A percentile compares a stretch with the other conserved stretches of the same genome.
These are phyloP conservation scores for Alternaria atra DNA, from an alignment of 2,329 filamentous ascomycete genomes.

Conservation along the genomic window DNA sequence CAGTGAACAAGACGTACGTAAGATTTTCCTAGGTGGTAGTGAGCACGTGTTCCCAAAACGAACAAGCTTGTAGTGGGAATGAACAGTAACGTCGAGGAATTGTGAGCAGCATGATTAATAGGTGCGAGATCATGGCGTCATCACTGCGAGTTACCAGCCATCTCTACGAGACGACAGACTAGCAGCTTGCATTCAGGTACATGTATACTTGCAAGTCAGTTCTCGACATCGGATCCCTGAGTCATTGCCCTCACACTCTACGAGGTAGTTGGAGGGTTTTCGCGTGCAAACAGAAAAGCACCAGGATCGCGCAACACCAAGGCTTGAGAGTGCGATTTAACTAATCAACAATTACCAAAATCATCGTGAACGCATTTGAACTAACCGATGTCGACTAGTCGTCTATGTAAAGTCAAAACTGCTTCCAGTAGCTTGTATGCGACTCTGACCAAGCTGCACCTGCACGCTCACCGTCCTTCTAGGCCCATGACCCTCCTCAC, in stretches of 20 bases:
- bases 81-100: neutral
- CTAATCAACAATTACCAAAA: neutral
- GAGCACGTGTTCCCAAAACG: neutral
- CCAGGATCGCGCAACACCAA: no score
- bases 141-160: neutral
- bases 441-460: neutral
- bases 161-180: neutral
- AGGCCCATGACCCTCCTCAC: neutral
- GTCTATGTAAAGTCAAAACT: neutral
- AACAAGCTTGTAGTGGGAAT: neutral
- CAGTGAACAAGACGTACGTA: neutral
- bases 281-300: no score
- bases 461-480: conserved; percentile 3
- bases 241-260: no score
- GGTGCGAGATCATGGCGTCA: neutral
- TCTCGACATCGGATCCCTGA: no score
- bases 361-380: neutral
- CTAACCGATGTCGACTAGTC: neutral
- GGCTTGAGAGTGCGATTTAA: neutral
- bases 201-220: no score
- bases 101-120: neutral
- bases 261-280: no score
- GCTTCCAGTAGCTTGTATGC: neutral
- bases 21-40: neutral
- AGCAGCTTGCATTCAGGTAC: no score